Evolutionary conservation across 73 alveolate species (phyloP).

Genomic region (Symbiodinium pilosum): DNA sequence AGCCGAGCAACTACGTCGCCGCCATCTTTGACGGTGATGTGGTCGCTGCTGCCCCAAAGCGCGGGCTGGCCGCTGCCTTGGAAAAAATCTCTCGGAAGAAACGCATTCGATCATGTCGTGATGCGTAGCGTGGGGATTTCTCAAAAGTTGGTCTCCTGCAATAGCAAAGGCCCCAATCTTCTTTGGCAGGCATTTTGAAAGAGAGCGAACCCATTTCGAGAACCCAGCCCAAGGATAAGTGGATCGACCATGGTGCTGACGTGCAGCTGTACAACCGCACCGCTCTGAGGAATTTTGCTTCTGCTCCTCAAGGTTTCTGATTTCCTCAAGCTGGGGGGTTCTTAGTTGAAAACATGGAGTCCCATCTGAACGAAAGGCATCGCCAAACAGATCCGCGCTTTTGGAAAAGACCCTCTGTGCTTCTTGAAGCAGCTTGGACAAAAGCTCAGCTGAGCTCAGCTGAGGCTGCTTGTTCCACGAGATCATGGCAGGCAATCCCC

Average conservation of each 20-base stretch:
- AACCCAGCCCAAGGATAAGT: slow-evolving; percentile 19
- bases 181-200: background rate
- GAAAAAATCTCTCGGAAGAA: background rate
- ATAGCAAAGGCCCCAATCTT: background rate
- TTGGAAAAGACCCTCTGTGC: background rate
- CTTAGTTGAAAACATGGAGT: no score
- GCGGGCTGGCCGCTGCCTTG: slow-evolving; percentile 27
- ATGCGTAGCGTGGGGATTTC: no score
- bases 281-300: background rate
- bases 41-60: slow-evolving; percentile 78
- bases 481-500: slow-evolving; percentile 72
- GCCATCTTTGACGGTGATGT: slow-evolving; percentile 86
- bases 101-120: no score
- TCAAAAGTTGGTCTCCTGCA: no score
- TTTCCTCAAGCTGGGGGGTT: no score
- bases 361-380: no score
- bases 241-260: slow-evolving; percentile 88
- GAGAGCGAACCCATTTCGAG: no score
- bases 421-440: background rate
- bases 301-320: no score
- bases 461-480: slow-evolving; percentile 79
- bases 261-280: slow-evolving; percentile 68
- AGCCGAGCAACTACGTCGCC: slow-evolving; percentile 31
- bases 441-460: background rate
- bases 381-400: no score